A percentile compares a stretch with the other conserved stretches of the same genome.
These are phyloP conservation scores for Raddia distichophylla DNA, from an alignment of 176 grass and related monocot genomes.

Conservation along the genomic window DNA sequence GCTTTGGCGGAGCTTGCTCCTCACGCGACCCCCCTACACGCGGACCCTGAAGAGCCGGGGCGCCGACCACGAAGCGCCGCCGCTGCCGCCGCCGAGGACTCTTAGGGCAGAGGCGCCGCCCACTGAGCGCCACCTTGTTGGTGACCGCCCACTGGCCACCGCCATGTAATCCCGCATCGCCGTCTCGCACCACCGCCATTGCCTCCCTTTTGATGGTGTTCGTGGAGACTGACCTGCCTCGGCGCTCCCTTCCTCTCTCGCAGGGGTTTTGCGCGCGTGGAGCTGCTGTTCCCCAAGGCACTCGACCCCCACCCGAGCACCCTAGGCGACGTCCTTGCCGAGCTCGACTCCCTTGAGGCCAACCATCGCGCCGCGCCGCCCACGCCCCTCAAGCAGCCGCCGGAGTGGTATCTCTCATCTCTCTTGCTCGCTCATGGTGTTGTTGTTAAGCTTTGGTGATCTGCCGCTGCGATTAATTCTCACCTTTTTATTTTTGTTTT, in stretches of 20 bases:
- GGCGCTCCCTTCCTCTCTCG: background rate
- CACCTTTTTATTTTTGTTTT: background rate
- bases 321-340: conserved; percentile 44
- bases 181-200: background rate
- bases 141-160: background rate
- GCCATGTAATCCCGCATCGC: conserved; percentile 21
- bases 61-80: background rate
- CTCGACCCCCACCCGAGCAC: conserved; percentile 48
- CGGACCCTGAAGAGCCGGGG: background rate
- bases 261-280: conserved; percentile 46
- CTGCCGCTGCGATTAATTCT: background rate
- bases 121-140: background rate
- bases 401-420: conserved; percentile 32
- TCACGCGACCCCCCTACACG: background rate
- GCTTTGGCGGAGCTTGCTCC: background rate
- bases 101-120: background rate
- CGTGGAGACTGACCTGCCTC: conserved; percentile 5
- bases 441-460: background rate
- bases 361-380: background rate
- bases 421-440: background rate
- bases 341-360: conserved; percentile 43
- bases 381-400: conserved; percentile 42
- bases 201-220: background rate
- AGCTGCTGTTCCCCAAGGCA: conserved; percentile 45
- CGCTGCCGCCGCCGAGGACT: background rate